A percentile compares a stretch with the other conserved stretches of the same genome.
Evolutionary conservation across 805 yeast species (phyloP).

Genomic region (Zygotorulaspora chibaensis): DNA sequence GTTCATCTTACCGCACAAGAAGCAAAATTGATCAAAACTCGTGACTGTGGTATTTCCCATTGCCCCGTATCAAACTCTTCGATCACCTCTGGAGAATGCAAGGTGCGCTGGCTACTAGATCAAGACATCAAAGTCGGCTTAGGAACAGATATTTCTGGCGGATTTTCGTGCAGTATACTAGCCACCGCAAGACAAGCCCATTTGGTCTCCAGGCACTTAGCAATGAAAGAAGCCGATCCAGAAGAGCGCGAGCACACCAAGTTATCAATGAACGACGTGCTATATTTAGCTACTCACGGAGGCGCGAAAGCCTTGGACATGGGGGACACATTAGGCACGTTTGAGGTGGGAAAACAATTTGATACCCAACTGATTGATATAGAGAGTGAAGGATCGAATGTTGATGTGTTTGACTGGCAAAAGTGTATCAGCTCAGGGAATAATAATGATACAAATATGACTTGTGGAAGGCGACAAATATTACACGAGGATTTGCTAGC

Average conservation of each 20-base stretch:
- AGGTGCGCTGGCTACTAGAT: conserved; percentile 63
- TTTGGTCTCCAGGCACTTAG: conserved; percentile 64
- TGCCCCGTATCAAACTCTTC: conserved; percentile 92
- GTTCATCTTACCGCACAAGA: conserved; percentile 70
- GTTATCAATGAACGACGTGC: conserved; percentile 62
- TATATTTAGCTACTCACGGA: conserved; percentile 81
- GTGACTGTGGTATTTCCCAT: conserved; percentile 74
- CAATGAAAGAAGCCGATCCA: conserved; percentile 49
- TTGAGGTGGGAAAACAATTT: conserved; percentile 72
- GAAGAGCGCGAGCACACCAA: conserved; percentile 37
- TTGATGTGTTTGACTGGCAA: conserved; percentile 78
- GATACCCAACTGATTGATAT: conserved; percentile 80
- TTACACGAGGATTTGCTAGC: conserved; percentile 50
- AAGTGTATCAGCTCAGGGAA: not conserved
- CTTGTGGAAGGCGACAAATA: conserved; percentile 2
- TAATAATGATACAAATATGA: conserved; percentile 2
- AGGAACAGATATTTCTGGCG: conserved; percentile 80
- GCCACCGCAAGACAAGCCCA: conserved; percentile 66
- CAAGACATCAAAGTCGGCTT: conserved; percentile 70
- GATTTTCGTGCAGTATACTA: conserved; percentile 62
- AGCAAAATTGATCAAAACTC: conserved; percentile 48
- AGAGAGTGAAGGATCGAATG: conserved; percentile 46
- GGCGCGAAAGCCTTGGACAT: conserved; percentile 77
- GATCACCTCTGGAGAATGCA: conserved; percentile 86
- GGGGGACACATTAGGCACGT: conserved; percentile 58